These are phyloP conservation scores for Melampsora americana DNA, from an alignment of 1,284 basidiomycete genomes.

Conservation along the genomic window DNA sequence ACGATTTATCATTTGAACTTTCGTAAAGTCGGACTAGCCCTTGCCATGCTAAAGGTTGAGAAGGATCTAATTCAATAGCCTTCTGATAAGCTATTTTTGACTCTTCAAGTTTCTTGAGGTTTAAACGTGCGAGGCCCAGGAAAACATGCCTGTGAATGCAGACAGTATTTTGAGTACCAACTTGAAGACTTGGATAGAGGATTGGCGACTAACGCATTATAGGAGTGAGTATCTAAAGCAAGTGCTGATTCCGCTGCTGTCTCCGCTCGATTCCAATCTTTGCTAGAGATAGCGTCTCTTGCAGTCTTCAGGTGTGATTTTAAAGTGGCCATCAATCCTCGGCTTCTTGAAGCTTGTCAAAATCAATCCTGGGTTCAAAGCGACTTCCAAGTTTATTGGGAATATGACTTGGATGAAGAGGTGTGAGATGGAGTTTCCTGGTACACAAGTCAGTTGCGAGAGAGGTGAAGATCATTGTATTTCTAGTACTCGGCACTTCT, in stretches of 20 bases:
- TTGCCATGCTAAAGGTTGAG: slow-evolving; percentile 40
- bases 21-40: slow-evolving; percentile 27
- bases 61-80: slow-evolving; percentile 28
- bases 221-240: slow-evolving; percentile 13
- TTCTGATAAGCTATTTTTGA: slow-evolving; percentile 30
- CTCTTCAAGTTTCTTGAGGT: slow-evolving; percentile 18
- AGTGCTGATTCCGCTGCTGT: slow-evolving; percentile 15
- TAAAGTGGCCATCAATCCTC: slow-evolving; percentile 21
- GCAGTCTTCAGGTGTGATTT: slow-evolving; percentile 33
- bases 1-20: slow-evolving; percentile 13
- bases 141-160: slow-evolving; percentile 28
- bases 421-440: no score
- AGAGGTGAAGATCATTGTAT: no score
- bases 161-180: neutral
- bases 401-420: no score
- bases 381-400: no score
- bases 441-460: no score
- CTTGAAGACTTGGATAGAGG: neutral
- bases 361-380: no score
- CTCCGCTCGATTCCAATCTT: slow-evolving; percentile 30
- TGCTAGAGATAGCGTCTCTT: slow-evolving; percentile 22
- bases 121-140: slow-evolving; percentile 30
- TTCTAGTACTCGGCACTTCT: no score
- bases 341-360: no score
- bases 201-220: slow-evolving; percentile 21